A percentile compares a stretch with the other conserved stretches of the same genome.
Conservation (phyloP, 2,329 filamentous ascomycete species). For the Elsinoe fawcettii region DNA sequence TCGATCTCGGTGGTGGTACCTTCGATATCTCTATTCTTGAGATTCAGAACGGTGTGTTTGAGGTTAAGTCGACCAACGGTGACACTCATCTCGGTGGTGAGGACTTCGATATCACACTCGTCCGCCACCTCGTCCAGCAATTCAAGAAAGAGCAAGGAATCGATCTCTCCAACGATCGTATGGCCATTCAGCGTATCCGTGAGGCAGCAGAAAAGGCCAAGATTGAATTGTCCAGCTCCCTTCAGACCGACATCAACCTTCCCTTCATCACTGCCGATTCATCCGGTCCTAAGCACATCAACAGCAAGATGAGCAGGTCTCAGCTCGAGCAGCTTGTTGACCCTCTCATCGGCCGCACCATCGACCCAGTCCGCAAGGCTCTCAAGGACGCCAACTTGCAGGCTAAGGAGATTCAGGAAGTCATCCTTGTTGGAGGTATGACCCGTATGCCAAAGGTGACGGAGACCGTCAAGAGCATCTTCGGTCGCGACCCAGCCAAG, state of each 20-base stretch:
- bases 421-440: slow-evolving; percentile 98
- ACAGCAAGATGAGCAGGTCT: slow-evolving; percentile 83
- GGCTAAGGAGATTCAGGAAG: slow-evolving; percentile 92
- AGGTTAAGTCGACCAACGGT: slow-evolving; percentile 98
- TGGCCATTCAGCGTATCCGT: slow-evolving; percentile 98
- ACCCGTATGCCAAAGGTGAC: slow-evolving; percentile 98
- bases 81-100: slow-evolving; percentile 97
- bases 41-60: slow-evolving; percentile 96
- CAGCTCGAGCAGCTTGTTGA: slow-evolving; percentile 92
- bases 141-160: slow-evolving; percentile 96
- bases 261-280: slow-evolving; percentile 97
- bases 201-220: slow-evolving; percentile 99
- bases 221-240: slow-evolving; percentile 92
- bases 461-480: slow-evolving; percentile 93
- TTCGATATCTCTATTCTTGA: slow-evolving; percentile 98
- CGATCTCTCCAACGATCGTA: slow-evolving; percentile 84
- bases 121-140: slow-evolving; percentile 85
- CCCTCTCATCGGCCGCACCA: slow-evolving; percentile 74
- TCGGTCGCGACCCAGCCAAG: slow-evolving; percentile 93
- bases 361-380: slow-evolving; percentile 92
- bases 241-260: slow-evolving; percentile 95
- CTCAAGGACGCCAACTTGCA: slow-evolving; percentile 89
- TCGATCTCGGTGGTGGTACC: slow-evolving; percentile 96
- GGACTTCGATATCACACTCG: slow-evolving; percentile 92
- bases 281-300: slow-evolving; percentile 96